phyloP scores from a whole-genome alignment of 257 asterid species.

The Echites panduratus region DNA sequence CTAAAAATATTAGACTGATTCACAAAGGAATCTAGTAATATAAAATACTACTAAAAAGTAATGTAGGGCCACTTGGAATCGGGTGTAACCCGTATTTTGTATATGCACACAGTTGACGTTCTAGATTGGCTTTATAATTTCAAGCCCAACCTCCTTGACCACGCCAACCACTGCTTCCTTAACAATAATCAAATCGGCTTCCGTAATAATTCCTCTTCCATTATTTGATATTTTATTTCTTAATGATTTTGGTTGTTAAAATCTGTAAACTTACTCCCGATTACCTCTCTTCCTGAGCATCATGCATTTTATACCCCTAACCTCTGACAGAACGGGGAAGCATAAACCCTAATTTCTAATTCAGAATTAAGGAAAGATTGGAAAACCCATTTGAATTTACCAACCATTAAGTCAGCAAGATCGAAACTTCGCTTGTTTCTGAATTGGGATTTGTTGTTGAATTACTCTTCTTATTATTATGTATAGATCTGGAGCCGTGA shows the following conservation, averaged over 20 bases:
- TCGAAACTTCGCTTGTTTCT: background rate
- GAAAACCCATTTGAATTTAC: background rate
- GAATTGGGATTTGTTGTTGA: background rate
- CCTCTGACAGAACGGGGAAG: background rate
- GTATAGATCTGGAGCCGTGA: constrained; percentile 96
- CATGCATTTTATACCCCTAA: constrained; percentile 6
- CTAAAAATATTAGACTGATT: too few species aligned
- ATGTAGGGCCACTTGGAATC: background rate
- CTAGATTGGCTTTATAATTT: background rate
- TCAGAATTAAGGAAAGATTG: background rate
- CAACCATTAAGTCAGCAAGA: background rate
- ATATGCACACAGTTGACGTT: background rate
- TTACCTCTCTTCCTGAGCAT: background rate
- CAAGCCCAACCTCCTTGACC: background rate
- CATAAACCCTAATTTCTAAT: constrained; percentile 6
- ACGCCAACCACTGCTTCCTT: background rate
- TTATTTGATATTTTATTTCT: background rate
- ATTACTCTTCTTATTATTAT: constrained; percentile 27
- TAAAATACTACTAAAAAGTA: background rate
- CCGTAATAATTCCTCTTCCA: background rate
- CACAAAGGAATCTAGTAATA: too few species aligned
- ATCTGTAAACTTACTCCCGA: background rate
- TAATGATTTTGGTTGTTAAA: background rate
- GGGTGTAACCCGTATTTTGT: background rate
- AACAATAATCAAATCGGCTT: background rate